phyloP scores from a whole-genome alignment of 371 early-diverging fungal genomes.

The Basidiobolus meristosporus region DNA sequence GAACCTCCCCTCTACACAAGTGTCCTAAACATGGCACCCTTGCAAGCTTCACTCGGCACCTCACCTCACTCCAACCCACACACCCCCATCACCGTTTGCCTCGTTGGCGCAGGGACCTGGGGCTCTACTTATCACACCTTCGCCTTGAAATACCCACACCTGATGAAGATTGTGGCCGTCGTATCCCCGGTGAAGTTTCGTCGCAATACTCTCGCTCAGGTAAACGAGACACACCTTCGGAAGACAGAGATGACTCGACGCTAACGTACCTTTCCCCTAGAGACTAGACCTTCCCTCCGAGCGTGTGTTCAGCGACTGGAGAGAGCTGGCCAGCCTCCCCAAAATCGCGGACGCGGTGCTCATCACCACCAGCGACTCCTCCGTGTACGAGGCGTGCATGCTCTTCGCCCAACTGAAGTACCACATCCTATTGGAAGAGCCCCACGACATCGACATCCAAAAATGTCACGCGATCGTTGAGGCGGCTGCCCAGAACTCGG shows the following conservation, averaged over 20 bases:
- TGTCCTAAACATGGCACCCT: too few species aligned
- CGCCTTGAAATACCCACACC: constrained; percentile 4
- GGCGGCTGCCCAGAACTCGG: constrained; percentile 11
- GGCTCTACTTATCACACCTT: constrained; percentile 8
- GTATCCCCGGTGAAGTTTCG: constrained; percentile 8
- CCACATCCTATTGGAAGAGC: constrained; percentile 30
- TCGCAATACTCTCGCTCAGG: constrained; percentile 5
- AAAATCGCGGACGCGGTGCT: constrained; percentile 7
- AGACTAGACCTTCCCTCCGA: too few species aligned
- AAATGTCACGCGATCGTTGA: constrained; percentile 18
- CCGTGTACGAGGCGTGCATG: constrained; percentile 7
- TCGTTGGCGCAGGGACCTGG: too few species aligned
- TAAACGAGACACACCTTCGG: background rate
- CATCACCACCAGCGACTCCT: constrained; percentile 7
- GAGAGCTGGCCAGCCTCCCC: constrained; percentile 1
- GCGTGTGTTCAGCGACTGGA: too few species aligned
- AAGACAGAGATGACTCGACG: background rate
- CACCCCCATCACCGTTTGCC: too few species aligned
- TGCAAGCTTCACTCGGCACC: too few species aligned
- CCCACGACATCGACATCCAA: constrained; percentile 17
- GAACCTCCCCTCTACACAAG: too few species aligned
- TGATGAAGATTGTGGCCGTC: constrained; percentile 9
- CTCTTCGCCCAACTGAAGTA: constrained; percentile 18
- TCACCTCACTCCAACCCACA: too few species aligned
- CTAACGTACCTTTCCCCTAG: too few species aligned